phyloP scores from a whole-genome alignment of 169 alveolate genomes.

The Eimeria tenella region DNA sequence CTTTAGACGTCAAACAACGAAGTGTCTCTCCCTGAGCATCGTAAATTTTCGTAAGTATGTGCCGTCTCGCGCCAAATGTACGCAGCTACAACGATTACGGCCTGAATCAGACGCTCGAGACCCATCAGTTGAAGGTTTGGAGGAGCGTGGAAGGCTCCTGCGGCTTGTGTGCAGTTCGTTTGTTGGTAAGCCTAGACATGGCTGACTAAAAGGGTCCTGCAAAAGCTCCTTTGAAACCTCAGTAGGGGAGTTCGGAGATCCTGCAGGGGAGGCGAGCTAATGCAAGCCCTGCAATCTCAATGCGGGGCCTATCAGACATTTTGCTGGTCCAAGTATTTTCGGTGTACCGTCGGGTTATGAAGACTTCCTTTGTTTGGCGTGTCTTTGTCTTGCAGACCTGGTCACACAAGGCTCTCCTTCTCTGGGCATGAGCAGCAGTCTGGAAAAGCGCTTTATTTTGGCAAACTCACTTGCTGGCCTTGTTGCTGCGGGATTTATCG shows the following conservation, averaged over 20 bases:
- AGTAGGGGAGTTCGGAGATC: no score
- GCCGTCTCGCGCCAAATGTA: neutral
- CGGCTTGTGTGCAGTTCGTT: constrained; percentile 35
- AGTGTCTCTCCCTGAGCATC: neutral
- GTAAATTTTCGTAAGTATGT: neutral
- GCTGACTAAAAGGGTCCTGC: no score
- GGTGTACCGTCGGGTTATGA: neutral
- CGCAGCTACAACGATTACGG: constrained; percentile 19
- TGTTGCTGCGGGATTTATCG: constrained; percentile 20
- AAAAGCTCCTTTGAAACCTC: neutral
- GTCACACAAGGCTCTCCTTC: constrained; percentile 60
- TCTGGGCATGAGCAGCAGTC: neutral
- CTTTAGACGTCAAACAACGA: neutral
- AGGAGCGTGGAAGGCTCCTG: constrained; percentile 42
- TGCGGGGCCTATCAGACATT: no score
- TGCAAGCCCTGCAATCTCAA: no score
- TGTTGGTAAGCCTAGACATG: neutral
- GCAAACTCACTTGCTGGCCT: constrained; percentile 6
- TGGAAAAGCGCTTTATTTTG: constrained; percentile 49
- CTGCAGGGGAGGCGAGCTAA: no score
- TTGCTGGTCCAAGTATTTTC: neutral
- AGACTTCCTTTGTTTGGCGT: neutral
- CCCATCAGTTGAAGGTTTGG: neutral
- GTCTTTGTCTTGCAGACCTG: neutral
- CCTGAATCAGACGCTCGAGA: neutral